Evolutionary conservation across 306 rosid species (phyloP).

Genomic region (Mimosa bimucronata): DNA sequence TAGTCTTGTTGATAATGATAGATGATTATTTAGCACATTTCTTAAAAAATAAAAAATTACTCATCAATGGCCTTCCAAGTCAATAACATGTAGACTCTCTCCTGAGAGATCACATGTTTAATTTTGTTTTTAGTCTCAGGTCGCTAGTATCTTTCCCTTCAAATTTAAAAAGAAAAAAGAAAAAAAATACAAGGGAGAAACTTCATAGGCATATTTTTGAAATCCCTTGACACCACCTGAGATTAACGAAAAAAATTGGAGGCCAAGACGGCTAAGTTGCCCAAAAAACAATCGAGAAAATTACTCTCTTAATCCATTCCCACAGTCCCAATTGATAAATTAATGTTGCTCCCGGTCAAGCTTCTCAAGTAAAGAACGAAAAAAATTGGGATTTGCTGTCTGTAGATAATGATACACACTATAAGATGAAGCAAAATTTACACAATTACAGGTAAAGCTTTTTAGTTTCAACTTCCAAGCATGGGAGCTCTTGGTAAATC

Average conservation of each 20-base stretch:
- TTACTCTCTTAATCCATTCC: background rate
- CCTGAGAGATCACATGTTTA: too few species aligned
- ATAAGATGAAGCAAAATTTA: background rate
- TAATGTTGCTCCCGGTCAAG: background rate
- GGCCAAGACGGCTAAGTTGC: background rate
- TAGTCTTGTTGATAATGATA: background rate
- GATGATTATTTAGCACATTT: background rate
- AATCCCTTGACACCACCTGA: background rate
- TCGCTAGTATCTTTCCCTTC: too few species aligned
- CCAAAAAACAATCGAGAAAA: too few species aligned
- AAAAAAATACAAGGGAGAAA: background rate
- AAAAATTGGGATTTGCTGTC: background rate
- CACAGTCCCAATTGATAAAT: background rate
- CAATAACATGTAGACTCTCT: too few species aligned
- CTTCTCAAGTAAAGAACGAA: constrained; percentile 19
- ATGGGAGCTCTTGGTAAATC: background rate
- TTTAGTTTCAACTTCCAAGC: background rate
- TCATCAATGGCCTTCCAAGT: too few species aligned
- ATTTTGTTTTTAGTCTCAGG: too few species aligned
- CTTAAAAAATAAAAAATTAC: too few species aligned
- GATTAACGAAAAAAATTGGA: too few species aligned
- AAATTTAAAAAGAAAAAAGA: too few species aligned
- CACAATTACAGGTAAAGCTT: background rate
- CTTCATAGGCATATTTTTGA: background rate
- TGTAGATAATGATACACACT: background rate